Evolutionary conservation across 2,329 filamentous ascomycete species (phyloP).

Genomic region (Gaeumannomyces tritici): DNA sequence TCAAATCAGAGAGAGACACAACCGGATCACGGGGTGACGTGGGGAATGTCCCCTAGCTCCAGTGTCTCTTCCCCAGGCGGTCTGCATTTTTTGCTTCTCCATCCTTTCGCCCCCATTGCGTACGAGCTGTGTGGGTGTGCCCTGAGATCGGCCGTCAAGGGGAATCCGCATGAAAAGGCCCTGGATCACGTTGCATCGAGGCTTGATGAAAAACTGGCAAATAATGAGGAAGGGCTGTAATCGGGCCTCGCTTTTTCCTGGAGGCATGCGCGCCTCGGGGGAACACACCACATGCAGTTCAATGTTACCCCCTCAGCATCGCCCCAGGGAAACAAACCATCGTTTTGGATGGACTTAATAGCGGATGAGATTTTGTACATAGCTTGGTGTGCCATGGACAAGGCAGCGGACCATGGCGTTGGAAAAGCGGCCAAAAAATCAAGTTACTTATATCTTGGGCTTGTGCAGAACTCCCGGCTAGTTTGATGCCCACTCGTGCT

Average conservation of each 20-base stretch:
- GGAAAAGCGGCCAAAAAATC: too few relatives aligned
- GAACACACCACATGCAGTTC: too few relatives aligned
- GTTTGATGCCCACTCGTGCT: too few relatives aligned
- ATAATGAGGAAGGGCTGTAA: background rate
- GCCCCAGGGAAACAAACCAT: background rate
- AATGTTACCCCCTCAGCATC: background rate
- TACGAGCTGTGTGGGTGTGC: background rate
- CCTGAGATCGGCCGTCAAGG: background rate
- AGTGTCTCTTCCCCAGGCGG: background rate
- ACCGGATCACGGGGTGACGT: background rate
- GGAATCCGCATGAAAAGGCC: background rate
- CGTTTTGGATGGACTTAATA: too few relatives aligned
- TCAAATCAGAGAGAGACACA: background rate
- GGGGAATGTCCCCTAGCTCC: background rate
- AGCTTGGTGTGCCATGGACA: too few relatives aligned
- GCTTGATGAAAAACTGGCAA: background rate
- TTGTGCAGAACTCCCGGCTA: too few relatives aligned
- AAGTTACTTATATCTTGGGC: too few relatives aligned
- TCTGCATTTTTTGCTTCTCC: background rate
- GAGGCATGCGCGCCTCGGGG: too few relatives aligned
- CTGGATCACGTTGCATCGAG: background rate
- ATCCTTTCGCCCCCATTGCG: background rate
- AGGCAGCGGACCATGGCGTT: too few relatives aligned
- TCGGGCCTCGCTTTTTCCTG: background rate
- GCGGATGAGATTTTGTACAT: too few relatives aligned